phyloP scores from a whole-genome alignment of 129 eudicot species.

The Gnaphalium uliginosum region DNA sequence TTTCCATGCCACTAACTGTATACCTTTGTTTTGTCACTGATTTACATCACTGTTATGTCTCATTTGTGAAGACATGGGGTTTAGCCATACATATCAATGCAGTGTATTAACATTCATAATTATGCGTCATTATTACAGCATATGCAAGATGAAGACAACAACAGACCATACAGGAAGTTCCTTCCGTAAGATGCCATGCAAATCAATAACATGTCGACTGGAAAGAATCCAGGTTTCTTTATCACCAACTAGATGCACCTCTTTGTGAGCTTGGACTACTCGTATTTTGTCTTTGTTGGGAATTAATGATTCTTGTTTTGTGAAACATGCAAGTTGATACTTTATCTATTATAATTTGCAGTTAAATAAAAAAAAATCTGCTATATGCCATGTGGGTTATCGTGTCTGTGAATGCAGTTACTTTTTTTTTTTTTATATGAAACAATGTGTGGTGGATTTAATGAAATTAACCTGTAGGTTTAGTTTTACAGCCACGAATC shows the following conservation, averaged over 20 bases:
- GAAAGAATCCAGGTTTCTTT: conserved; percentile 30
- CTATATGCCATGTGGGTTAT: background rate
- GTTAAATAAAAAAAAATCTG: conserved; percentile 2
- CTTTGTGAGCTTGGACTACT: conserved; percentile 3
- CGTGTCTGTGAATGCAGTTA: background rate
- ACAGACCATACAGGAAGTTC: conserved; percentile 88
- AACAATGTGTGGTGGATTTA: background rate
- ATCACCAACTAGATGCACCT: conserved; percentile 6
- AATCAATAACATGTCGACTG: conserved; percentile 35
- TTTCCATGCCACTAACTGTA: background rate
- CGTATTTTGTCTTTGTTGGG: conserved; percentile 18
- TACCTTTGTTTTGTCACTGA: background rate
- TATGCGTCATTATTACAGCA: conserved; percentile 58
- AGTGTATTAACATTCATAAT: conserved; percentile 22
- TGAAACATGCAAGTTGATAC: conserved; percentile 18
- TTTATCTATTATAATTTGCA: background rate
- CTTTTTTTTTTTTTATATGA: background rate
- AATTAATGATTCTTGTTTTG: conserved; percentile 6
- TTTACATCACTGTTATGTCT: background rate
- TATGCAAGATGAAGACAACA: conserved; percentile 99
- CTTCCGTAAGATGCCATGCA: conserved; percentile 30
- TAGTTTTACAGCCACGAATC: background rate
- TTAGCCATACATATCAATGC: background rate
- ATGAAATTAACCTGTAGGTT: background rate
- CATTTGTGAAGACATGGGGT: background rate